Evolutionary conservation across 2,329 filamentous ascomycete genomes (phyloP).

Genomic region (Aspergillus sp.): DNA sequence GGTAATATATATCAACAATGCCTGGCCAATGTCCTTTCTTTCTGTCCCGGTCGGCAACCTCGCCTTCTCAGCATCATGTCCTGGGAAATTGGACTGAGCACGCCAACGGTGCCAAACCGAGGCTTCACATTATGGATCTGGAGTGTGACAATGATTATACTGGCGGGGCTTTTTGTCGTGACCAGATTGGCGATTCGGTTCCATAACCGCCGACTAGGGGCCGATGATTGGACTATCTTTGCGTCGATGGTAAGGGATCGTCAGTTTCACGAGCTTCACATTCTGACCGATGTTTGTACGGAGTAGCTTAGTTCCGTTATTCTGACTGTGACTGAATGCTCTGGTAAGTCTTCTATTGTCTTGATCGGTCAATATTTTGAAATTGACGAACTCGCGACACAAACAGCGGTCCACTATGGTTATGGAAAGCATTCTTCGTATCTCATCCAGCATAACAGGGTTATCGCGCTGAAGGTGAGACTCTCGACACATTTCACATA

Average conservation of each 20-base stretch:
- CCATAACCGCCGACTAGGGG: constrained; percentile 14
- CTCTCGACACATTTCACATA: neutral
- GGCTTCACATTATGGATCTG: constrained; percentile 23
- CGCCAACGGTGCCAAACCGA: constrained; percentile 17
- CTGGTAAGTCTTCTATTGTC: neutral
- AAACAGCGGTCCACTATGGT: constrained; percentile 29
- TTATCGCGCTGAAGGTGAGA: constrained; percentile 23
- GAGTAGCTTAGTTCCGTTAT: constrained; percentile 14
- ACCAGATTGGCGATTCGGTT: constrained; percentile 19
- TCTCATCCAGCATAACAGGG: constrained; percentile 21
- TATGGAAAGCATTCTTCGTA: constrained; percentile 27
- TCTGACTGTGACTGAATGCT: constrained; percentile 19
- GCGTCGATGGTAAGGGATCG: constrained; percentile 16
- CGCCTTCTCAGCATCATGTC: constrained; percentile 4
- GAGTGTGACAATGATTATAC: constrained; percentile 21
- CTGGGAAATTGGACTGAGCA: constrained; percentile 14
- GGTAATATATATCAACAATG: too few species aligned
- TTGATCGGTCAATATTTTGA: neutral
- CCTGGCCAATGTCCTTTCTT: neutral
- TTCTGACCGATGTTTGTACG: neutral
- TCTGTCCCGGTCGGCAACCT: neutral
- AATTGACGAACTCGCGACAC: neutral
- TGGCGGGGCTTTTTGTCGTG: constrained; percentile 20
- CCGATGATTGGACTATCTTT: constrained; percentile 26
- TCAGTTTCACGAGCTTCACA: neutral